Base-by-base conservation (phyloP, 1,284 basidiomycete species). In the Somion occarium region DNA sequence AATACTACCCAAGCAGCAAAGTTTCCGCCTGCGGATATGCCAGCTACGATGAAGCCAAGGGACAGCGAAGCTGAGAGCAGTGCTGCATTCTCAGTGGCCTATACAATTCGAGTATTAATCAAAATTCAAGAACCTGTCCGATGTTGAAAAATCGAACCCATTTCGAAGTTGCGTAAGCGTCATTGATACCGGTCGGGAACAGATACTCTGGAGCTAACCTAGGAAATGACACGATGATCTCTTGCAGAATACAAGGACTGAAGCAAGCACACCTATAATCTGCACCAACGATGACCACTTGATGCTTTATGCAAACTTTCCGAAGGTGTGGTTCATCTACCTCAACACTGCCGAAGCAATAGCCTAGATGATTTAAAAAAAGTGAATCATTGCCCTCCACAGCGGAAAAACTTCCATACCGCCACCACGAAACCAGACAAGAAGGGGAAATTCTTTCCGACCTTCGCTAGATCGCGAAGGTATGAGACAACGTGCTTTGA, bases 141-240 rank as follows among this genome's bases (percentile, higher is more conserved):
- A 45, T 5, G 56, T 12, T 38, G 12, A 23, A 23, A 38, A 13
- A 11, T n/a, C 38, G 3, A 19, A 67, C 64, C 62, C 69, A 73
- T 56, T 64, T 60, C 2, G 72, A 54, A 1, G 66, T 60, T 4
- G 66, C 64, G 34, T 66, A 67, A n/a, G 64, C 59, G 48, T 76
- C 74, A 11, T 72, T 61, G 3, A 69, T 56, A 0, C 65, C 63
- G 0, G 62, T 64, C 0, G 74, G 74, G 59, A 66, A 75, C 0
- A 67, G 66, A 49, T 69, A 52, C 45, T 72, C 69, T 0, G 74
- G 74, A 0, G 71, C 69, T 11, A 70, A 64, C 15, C 72, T 43
- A 20, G 9, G 13, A 9, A 43, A 12, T 13, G 18, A 26, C 20
- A 23, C 44, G 25, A 12, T 26, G 30, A 15, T 34, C n/a, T 42